Evolutionary conservation across 1,139 yeast genomes (phyloP), one percentile per base, ranked within the genome.

Genomic region (Taphrina communis): DNA sequence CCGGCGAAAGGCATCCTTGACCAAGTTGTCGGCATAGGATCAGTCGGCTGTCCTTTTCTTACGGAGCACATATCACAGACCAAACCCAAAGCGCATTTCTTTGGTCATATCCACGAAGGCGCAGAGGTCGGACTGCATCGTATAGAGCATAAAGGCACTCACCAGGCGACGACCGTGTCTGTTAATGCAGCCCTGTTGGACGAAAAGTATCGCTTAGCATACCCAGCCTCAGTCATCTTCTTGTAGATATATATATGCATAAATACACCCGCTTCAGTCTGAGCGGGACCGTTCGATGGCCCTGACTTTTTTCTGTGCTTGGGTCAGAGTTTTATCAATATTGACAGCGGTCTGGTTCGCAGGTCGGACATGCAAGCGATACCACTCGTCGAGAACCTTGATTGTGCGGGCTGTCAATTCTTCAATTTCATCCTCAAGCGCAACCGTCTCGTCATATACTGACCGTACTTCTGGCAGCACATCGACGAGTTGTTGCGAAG

Each of bases 81-180:
- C 7, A 19, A 50, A 25, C 68, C 68, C 8, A 12, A 9, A n/a
- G 39, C 57, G 52, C 68, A 65, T 50, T 39, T 48, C 36, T 65
- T 57, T 35, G 68, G 68, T 12, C 68, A 65, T 42, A 65, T 65
- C 38, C 68, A 65, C 39, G 63, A 58, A 57, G 63, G 63, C 41
- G 63, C 68, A 17, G 58, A 50, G 58, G 38, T 56, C 17, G 68
- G 68, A 9, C 17, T 57, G 12, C 52, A 39, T 11, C 36, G 36
- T 19, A 36, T 38, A 17, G n/a, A 41, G 42, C 57, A 48, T 17
- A 5, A 25, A 25, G 31, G 31, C 31, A 17, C 31, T 19, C 53
- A 46, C 4, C 46, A 46, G 9, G 4, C 31, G 1, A 38, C 35
- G 35, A 65, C 63, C 19, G 8, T 50, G 12, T 25, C 21, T 17